These are phyloP conservation scores for Fomitopsis serialis DNA, from an alignment of 768 basidiomycete species.

Conservation along the genomic window DNA sequence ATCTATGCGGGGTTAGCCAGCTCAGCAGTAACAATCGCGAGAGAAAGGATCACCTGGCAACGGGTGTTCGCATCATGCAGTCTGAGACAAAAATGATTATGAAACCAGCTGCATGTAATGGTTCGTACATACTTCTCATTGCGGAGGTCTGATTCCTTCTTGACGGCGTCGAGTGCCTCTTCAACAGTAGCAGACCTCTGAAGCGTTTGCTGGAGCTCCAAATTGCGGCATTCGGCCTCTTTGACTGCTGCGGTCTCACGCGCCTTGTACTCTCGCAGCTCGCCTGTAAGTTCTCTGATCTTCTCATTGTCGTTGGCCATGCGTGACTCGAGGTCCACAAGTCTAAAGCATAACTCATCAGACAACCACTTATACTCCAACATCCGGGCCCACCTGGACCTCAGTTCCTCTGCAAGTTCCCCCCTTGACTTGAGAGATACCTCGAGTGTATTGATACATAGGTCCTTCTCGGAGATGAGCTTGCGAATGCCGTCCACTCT, in stretches of 20 bases:
- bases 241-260: conserved; percentile 5
- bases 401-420: conserved; percentile 3
- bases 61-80: conserved; percentile 10
- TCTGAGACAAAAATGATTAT: conserved; percentile 4
- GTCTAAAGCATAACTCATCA: neutral
- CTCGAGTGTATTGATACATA: conserved; percentile 2
- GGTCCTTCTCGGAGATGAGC: neutral
- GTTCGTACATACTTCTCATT: conserved; percentile 12
- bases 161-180: neutral
- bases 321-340: neutral
- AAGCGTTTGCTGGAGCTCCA: neutral
- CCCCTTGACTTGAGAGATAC: neutral
- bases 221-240: neutral
- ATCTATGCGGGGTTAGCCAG: conserved; percentile 22
- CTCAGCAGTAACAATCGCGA: neutral
- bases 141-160: conserved; percentile 4
- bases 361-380: neutral
- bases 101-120: neutral
- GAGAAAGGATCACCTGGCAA: conserved; percentile 10
- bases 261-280: conserved; percentile 3
- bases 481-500: neutral
- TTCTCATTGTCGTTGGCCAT: neutral
- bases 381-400: conserved; percentile 1
- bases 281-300: conserved; percentile 7
- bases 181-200: neutral